Evolutionary conservation across 2,329 filamentous ascomycete genomes (phyloP).

Genomic region (Aureobasidium musti): DNA sequence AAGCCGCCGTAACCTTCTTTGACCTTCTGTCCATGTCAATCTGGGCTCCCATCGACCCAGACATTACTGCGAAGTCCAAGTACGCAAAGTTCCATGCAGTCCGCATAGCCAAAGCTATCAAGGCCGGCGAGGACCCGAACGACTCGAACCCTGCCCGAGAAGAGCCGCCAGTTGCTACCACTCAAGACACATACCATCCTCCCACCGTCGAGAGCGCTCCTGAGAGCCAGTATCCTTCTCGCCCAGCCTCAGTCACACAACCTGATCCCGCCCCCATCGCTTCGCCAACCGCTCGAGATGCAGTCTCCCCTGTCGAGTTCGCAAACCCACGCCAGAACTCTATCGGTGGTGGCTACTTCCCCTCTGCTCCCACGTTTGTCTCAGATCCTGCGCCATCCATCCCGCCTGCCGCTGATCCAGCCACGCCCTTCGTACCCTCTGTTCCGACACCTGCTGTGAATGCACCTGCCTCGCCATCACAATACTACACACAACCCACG

Average conservation of each 20-base stretch:
- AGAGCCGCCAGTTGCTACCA: slow-evolving; percentile 51
- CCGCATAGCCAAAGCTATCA: slow-evolving; percentile 86
- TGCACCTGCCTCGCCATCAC: slow-evolving; percentile 29
- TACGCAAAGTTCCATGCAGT: slow-evolving; percentile 96
- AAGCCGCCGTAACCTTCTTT: slow-evolving; percentile 89
- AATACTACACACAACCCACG: slow-evolving; percentile 34
- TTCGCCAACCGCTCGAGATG: slow-evolving; percentile 47
- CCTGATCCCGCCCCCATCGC: slow-evolving; percentile 30
- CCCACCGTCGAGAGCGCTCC: slow-evolving; percentile 62
- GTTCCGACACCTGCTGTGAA: slow-evolving; percentile 31
- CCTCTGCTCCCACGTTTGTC: slow-evolving; percentile 53
- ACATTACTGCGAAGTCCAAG: slow-evolving; percentile 84
- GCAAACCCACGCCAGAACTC: slow-evolving; percentile 47
- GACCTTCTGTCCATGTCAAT: slow-evolving; percentile 72
- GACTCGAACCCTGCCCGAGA: slow-evolving; percentile 77
- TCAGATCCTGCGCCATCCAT: slow-evolving; percentile 42
- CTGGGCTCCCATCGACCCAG: slow-evolving; percentile 74
- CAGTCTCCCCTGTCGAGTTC: slow-evolving; percentile 52
- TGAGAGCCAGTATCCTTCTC: slow-evolving; percentile 56
- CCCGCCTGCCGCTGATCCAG: slow-evolving; percentile 42
- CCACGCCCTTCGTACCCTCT: slow-evolving; percentile 21
- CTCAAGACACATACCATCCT: slow-evolving; percentile 40
- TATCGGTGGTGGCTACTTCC: slow-evolving; percentile 61
- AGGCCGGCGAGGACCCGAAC: slow-evolving; percentile 89
- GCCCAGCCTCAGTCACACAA: slow-evolving; percentile 35